Evolutionary conservation across 1,139 yeast genomes (phyloP), one percentile per base, ranked within the genome.

Genomic region (Geotrichum aggregatum): DNA sequence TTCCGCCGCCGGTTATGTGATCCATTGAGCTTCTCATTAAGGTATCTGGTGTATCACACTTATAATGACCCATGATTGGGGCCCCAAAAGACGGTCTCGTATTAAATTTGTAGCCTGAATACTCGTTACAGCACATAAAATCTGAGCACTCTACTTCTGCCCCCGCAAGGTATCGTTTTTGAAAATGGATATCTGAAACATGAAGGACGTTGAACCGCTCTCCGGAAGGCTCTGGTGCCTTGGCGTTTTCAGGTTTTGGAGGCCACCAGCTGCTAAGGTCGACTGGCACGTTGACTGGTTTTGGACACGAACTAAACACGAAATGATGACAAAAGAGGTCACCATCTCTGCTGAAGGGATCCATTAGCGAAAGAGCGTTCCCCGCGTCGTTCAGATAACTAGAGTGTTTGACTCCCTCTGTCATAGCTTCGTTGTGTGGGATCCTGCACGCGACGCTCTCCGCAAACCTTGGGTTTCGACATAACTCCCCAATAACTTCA

Each of bases 141-240:
- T 66, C 68, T 3, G 82, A 66, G 66, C 88, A 83, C 61, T 83
- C 80, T 14, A 79, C 79, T 63, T 83, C 87, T 3, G 80, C 64
- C 19, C 85, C 86, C 14, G 77, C 71, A 2, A 73, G 66, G 65
- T 81, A 83, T 55, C 81, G 76, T 51, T 76, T 67, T 62, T 82
- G 79, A 47, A 81, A 67, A 63, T 83, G 89, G 68, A 82, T 78
- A 63, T 83, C 89, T 28, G 82, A 76, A 26, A 83, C 61, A 61
- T 83, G 89, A 55, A 83, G 70, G n/a, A 82, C 88, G 56, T 81
- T 79, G 66, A 83, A 79, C 2, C 76, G 74, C 44, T 69, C 70
- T 24, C 72, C 70, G 4, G 61, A 56, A 13, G 73, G 66, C 10
- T 58, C 60, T 2, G 73, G 72, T 4, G 71, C 69, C 10, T 65